Percentiles rank a stretch among this genome's conserved stretches.
Evolutionary conservation across 2,329 filamentous ascomycete species (phyloP).

Genomic region (Claviceps paspali): DNA sequence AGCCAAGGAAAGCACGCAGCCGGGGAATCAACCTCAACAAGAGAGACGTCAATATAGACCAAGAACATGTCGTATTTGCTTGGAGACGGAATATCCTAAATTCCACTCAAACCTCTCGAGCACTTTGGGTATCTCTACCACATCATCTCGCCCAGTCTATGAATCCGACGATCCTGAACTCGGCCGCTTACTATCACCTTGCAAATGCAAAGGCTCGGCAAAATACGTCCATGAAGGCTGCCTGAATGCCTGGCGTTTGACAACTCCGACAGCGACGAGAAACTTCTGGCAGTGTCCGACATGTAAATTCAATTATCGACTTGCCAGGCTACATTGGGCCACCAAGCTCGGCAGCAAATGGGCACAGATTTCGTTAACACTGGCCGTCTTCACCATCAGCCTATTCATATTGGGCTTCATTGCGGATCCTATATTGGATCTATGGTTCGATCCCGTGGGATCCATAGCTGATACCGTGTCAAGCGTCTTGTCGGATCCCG

Average conservation of each 20-base stretch:
- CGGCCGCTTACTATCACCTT: slow-evolving; percentile 73
- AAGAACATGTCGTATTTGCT: slow-evolving; percentile 76
- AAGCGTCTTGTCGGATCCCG: slow-evolving; percentile 26
- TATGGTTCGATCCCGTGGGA: slow-evolving; percentile 68
- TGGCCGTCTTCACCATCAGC: slow-evolving; percentile 52
- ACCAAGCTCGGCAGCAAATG: slow-evolving; percentile 50
- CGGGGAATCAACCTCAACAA: slow-evolving; percentile 7
- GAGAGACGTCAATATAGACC: slow-evolving; percentile 41
- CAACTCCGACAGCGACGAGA: slow-evolving; percentile 46
- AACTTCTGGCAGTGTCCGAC: slow-evolving; percentile 83
- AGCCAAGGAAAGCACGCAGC: slow-evolving; percentile 1
- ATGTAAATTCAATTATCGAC: slow-evolving; percentile 67
- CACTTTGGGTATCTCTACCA: slow-evolving; percentile 17
- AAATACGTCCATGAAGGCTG: slow-evolving; percentile 92
- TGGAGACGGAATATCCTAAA: slow-evolving; percentile 48
- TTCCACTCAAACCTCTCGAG: slow-evolving; percentile 22
- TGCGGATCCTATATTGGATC: slow-evolving; percentile 79
- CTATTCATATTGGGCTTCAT: slow-evolving; percentile 81
- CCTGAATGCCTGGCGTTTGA: slow-evolving; percentile 65
- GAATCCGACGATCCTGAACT: slow-evolving; percentile 57
- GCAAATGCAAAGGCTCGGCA: slow-evolving; percentile 83
- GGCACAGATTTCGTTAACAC: slow-evolving; percentile 55
- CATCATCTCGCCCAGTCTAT: slow-evolving; percentile 36
- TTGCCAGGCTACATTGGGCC: slow-evolving; percentile 64
- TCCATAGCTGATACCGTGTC: slow-evolving; percentile 39